Percentiles rank a stretch among this genome's conserved stretches.
phyloP scores from a whole-genome alignment of 2,329 filamentous ascomycete species.

The Diaporthe sp. region DNA sequence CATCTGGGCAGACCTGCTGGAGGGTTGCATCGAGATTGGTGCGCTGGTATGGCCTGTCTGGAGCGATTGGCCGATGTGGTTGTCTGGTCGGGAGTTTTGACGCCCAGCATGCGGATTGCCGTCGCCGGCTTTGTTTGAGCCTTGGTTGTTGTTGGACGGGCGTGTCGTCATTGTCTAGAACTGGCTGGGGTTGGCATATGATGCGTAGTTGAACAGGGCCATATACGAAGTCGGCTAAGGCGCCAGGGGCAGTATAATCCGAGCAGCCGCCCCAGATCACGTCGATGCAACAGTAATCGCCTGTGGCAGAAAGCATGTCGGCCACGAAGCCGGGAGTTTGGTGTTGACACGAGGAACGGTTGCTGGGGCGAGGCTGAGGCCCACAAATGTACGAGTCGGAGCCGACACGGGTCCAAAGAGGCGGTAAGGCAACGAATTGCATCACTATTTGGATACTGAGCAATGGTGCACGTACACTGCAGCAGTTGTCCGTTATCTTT shows the following conservation, averaged over 20 bases:
- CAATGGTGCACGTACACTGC: not conserved
- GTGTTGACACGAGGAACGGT: constrained; percentile 14
- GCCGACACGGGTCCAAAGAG: constrained; percentile 32
- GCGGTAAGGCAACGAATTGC: constrained; percentile 21
- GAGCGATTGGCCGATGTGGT: constrained; percentile 6
- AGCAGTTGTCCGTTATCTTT: constrained; percentile 29
- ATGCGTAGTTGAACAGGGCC: not conserved
- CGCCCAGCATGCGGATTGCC: constrained; percentile 24
- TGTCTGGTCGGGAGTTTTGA: constrained; percentile 28
- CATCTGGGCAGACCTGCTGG: constrained; percentile 24
- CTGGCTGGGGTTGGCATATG: constrained; percentile 9
- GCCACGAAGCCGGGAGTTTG: not conserved
- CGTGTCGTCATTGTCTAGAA: constrained; percentile 25
- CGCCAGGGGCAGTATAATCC: not conserved
- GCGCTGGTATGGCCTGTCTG: not conserved
- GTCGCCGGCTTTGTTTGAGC: constrained; percentile 12
- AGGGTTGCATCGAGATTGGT: constrained; percentile 29
- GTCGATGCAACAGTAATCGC: not conserved
- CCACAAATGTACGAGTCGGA: constrained; percentile 31
- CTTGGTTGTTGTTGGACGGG: constrained; percentile 19
- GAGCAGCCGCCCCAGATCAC: not conserved
- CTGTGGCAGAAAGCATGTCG: not conserved
- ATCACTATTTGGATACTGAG: not conserved
- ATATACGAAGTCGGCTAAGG: not conserved
- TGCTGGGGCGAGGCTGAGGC: constrained; percentile 28